These are phyloP conservation scores for Hypholoma fasciculare DNA, from an alignment of 768 basidiomycete species.

Conservation along the genomic window DNA sequence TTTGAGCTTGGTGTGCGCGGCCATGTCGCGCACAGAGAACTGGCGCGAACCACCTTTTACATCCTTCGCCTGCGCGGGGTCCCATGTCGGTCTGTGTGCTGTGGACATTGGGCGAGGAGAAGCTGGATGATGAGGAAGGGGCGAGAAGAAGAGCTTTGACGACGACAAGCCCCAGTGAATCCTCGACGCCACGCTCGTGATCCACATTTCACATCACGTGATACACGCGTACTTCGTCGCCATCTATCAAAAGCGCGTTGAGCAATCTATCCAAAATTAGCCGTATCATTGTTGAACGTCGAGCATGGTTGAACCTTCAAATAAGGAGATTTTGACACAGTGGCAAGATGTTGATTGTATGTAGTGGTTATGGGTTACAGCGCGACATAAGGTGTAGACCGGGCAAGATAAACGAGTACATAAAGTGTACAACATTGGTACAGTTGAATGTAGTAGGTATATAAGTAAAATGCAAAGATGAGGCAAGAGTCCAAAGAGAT, in stretches of 20 bases:
- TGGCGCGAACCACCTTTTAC: conserved; percentile 91
- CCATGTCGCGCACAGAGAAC: conserved; percentile 92
- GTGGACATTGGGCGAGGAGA: conserved; percentile 63
- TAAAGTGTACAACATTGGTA: not conserved
- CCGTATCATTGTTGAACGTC: not conserved
- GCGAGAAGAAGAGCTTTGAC: not conserved
- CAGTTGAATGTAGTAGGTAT: not conserved
- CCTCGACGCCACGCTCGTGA: not conserved
- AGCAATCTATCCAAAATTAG: not conserved
- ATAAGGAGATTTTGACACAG: not conserved
- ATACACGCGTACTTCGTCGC: not conserved
- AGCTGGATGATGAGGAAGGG: not conserved
- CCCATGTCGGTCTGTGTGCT: conserved; percentile 96
- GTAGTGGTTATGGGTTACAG: not conserved
- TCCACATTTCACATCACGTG: conserved; percentile 16
- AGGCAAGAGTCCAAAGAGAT: conserved; percentile 7
- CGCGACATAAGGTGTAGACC: not conserved
- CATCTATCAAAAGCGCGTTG: no score
- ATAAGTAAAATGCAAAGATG: not conserved
- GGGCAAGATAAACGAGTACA: not conserved
- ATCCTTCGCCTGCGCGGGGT: conserved; percentile 92
- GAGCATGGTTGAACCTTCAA: not conserved
- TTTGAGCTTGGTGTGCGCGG: conserved; percentile 96
- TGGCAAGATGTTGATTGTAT: not conserved
- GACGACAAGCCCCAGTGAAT: not conserved